Evolutionary conservation across 2,329 filamentous ascomycete genomes (phyloP).

Genomic region (Xylariaceae sp.): DNA sequence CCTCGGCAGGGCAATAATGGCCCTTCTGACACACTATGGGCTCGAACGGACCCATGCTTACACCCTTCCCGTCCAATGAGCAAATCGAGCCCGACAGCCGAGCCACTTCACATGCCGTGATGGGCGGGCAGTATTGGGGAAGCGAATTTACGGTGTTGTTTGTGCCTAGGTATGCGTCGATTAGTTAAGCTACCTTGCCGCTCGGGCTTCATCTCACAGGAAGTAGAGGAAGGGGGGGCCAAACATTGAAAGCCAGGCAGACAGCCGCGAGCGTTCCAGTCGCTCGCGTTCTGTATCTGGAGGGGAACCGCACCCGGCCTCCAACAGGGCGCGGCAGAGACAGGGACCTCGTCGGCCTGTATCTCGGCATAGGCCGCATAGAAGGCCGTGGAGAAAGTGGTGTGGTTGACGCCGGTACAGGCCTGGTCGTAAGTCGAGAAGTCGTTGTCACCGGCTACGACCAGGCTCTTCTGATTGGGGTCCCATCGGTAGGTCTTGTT

Average conservation of each 20-base stretch:
- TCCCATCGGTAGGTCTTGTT: slow-evolving; percentile 30
- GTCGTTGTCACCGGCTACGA: slow-evolving; percentile 20
- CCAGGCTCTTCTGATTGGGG: slow-evolving; percentile 19
- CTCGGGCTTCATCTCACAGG: no score
- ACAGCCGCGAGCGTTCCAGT: slow-evolving; percentile 36
- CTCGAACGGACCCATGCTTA: slow-evolving; percentile 43
- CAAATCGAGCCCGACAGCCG: slow-evolving; percentile 34
- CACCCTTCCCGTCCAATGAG: slow-evolving; percentile 29
- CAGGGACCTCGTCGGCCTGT: slow-evolving; percentile 24
- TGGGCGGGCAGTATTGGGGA: slow-evolving; percentile 39
- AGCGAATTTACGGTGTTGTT: slow-evolving; percentile 44
- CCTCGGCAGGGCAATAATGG: slow-evolving; percentile 40
- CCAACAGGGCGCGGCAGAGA: slow-evolving; percentile 38
- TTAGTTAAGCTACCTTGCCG: no score
- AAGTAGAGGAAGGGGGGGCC: not conserved
- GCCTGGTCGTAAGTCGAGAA: slow-evolving; percentile 35
- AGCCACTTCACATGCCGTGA: slow-evolving; percentile 33
- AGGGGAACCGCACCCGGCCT: slow-evolving; percentile 35
- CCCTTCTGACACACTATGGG: slow-evolving; percentile 46
- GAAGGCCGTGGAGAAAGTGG: slow-evolving; percentile 37
- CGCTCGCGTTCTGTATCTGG: slow-evolving; percentile 33
- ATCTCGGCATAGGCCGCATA: slow-evolving; percentile 31
- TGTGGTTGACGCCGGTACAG: slow-evolving; percentile 38
- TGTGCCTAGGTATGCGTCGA: no score
- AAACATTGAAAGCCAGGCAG: slow-evolving; percentile 38